Conservation (phyloP, 768 basidiomycete genomes). For the Leccinum subtestaceum region DNA sequence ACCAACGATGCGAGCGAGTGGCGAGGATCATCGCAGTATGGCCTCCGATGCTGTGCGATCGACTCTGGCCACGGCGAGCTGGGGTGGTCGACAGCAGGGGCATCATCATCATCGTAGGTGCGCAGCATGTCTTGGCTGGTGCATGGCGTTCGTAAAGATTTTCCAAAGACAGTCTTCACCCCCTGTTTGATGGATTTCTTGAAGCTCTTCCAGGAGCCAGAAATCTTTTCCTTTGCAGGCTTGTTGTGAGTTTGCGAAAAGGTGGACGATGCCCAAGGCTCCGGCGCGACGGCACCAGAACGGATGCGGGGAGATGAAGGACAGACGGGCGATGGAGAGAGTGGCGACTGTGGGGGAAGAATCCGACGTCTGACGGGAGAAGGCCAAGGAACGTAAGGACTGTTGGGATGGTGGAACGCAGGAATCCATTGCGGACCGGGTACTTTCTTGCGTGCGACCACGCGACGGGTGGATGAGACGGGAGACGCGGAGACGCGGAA, state of each 20-base stretch:
- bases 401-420: constrained; percentile 48
- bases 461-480: constrained; percentile 14
- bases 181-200: constrained; percentile 28
- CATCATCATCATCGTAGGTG: constrained; percentile 6
- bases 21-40: constrained; percentile 10
- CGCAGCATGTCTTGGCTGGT: constrained; percentile 9
- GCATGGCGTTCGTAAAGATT: constrained; percentile 12
- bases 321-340: constrained; percentile 32
- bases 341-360: constrained; percentile 38
- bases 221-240: constrained; percentile 17
- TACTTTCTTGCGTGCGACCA: constrained; percentile 14
- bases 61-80: background rate
- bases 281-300: constrained; percentile 41
- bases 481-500: constrained; percentile 17
- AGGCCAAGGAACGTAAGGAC: constrained; percentile 55
- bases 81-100: background rate
- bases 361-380: constrained; percentile 41
- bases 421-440: constrained; percentile 34
- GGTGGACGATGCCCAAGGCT: constrained; percentile 34
- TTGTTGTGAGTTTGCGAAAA: constrained; percentile 20
- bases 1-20: constrained; percentile 28
- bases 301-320: constrained; percentile 36
- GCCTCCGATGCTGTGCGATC: too few species aligned
- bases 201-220: constrained; percentile 34
- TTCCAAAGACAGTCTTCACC: constrained; percentile 18